phyloP scores from a whole-genome alignment of 768 basidiomycete genomes.

The Mycena metata region DNA sequence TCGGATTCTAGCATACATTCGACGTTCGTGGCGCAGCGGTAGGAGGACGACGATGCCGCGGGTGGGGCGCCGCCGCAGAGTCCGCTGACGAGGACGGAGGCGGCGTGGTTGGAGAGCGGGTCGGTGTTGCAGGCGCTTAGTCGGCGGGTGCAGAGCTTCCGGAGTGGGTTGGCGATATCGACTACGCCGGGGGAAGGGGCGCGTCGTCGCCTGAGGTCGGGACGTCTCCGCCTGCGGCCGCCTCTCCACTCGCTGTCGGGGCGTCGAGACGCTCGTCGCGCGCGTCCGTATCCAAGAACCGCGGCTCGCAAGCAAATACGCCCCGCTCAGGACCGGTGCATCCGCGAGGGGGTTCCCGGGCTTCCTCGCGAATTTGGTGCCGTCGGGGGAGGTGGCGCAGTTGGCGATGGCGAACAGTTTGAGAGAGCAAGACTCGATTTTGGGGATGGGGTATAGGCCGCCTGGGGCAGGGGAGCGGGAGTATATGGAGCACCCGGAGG shows the following conservation, averaged over 20 bases:
- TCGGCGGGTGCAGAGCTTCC: constrained; percentile 66
- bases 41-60: constrained; percentile 45
- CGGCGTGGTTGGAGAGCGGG: constrained; percentile 55
- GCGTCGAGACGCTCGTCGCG: constrained; percentile 22
- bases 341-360: constrained; percentile 14
- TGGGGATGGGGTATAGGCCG: constrained; percentile 22
- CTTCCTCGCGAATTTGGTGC: constrained; percentile 34
- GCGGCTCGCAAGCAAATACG: too few relatives aligned
- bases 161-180: constrained; percentile 27
- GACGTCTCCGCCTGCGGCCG: constrained; percentile 27
- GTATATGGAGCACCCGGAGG: constrained; percentile 4
- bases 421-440: constrained; percentile 20
- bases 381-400: constrained; percentile 28
- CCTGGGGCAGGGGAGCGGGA: constrained; percentile 22
- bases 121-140: constrained; percentile 69
- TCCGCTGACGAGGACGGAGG: constrained; percentile 34
- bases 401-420: constrained; percentile 27
- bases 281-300: not conserved
- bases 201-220: constrained; percentile 17
- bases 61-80: constrained; percentile 46
- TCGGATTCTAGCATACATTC: constrained; percentile 95
- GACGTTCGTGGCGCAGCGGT: constrained; percentile 70
- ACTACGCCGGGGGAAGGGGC: not conserved
- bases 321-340: constrained; percentile 10
- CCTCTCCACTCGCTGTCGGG: constrained; percentile 21